These are phyloP conservation scores for Vitis amurensis DNA, from an alignment of 164 flowering plant genomes.

Conservation along the genomic window DNA sequence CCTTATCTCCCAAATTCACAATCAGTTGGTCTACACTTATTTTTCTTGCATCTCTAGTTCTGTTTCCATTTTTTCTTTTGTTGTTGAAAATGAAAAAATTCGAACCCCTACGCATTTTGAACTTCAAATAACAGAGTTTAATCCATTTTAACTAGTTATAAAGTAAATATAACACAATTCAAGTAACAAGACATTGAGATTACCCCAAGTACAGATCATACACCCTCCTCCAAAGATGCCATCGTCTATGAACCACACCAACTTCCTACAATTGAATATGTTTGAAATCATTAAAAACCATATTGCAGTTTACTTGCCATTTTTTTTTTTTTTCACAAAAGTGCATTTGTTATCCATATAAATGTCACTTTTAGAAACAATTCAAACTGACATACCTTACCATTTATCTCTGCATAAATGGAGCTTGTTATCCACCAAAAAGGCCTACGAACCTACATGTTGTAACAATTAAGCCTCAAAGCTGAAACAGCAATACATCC, in stretches of 20 bases:
- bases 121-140: neutral
- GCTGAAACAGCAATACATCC: constrained; percentile 1
- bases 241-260: constrained; percentile 94
- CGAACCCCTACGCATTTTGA: neutral
- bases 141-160: neutral
- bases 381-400: constrained; percentile 62
- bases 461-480: constrained; percentile 13
- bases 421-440: constrained; percentile 98
- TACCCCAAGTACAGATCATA: constrained; percentile 98
- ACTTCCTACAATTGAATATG: constrained; percentile 57
- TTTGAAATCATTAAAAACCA: constrained; percentile 3
- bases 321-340: neutral
- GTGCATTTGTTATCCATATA: neutral
- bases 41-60: too few species aligned
- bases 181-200: constrained; percentile 9
- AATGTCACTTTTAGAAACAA: neutral
- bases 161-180: neutral
- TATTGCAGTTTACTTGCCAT: neutral
- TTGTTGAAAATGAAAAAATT: neutral
- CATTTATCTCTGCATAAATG: constrained; percentile 87
- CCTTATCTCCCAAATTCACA: neutral
- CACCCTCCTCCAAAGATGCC: constrained; percentile 98
- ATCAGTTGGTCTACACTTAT: neutral
- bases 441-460: constrained; percentile 83
- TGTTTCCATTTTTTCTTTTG: too few species aligned